Percentiles rank a stretch among this genome's conserved stretches.
phyloP scores from a whole-genome alignment of 306 rosid species.

The Lathyrus aphaca region DNA sequence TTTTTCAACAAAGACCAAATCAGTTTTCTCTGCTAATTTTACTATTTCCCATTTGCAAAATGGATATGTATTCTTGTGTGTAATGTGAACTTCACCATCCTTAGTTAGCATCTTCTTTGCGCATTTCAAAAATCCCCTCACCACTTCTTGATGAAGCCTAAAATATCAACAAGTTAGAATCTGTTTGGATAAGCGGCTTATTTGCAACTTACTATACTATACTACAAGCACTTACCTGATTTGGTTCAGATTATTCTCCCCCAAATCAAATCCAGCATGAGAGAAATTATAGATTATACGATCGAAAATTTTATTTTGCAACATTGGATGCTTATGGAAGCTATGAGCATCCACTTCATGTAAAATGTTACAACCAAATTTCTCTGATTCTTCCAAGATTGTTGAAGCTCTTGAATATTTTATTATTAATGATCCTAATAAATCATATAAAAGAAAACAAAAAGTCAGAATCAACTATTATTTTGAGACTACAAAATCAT shows the following conservation, averaged over 20 bases:
- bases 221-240: neutral
- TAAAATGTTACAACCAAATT: constrained; percentile 33
- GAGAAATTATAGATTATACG: constrained; percentile 54
- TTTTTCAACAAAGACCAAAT: constrained; percentile 27
- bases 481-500: neutral
- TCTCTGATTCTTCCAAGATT: constrained; percentile 17
- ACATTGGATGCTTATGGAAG: constrained; percentile 29
- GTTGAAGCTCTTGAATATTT: constrained; percentile 8
- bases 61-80: constrained; percentile 48
- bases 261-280: constrained; percentile 42
- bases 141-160: constrained; percentile 32
- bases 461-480: neutral
- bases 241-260: neutral
- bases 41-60: constrained; percentile 40
- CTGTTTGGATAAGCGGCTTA: too few species aligned
- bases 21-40: constrained; percentile 30
- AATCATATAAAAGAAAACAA: neutral
- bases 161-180: neutral
- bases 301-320: constrained; percentile 19
- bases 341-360: constrained; percentile 41
- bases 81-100: constrained; percentile 51
- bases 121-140: constrained; percentile 37
- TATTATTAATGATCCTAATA: neutral
- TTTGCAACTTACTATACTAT: too few species aligned
- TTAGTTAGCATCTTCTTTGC: constrained; percentile 38